Conservation (phyloP, 345 rosid genomes). For the Dimocarpus longan region DNA sequence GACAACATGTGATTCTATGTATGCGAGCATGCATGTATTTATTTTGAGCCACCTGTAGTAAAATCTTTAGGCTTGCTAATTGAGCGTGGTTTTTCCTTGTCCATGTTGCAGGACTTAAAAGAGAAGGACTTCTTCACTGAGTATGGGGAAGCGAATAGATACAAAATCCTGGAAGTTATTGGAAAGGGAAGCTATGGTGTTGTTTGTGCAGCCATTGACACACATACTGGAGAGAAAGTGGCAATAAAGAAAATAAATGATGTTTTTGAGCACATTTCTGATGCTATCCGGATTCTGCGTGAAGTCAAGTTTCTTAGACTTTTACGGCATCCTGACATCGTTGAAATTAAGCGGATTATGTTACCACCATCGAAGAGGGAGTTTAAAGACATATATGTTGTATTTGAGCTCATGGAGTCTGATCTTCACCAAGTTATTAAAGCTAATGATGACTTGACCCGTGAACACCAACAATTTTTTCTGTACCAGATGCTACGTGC, state of each 20-base stretch:
- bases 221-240: constrained; percentile 90
- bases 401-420: constrained; percentile 99
- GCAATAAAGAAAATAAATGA: constrained; percentile 92
- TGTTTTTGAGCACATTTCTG: constrained; percentile 88
- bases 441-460: constrained; percentile 95
- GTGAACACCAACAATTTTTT: constrained; percentile 97
- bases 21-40: background rate
- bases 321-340: constrained; percentile 89
- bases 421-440: constrained; percentile 98
- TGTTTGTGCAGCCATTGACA: constrained; percentile 96
- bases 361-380: constrained; percentile 92
- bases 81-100: constrained; percentile 3
- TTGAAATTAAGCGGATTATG: constrained; percentile 94
- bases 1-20: background rate
- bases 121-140: constrained; percentile 90
- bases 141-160: constrained; percentile 94
- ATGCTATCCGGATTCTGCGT: constrained; percentile 83
- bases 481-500: constrained; percentile 99
- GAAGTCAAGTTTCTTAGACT: constrained; percentile 95
- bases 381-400: constrained; percentile 88
- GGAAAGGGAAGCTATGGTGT: constrained; percentile 99
- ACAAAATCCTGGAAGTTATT: constrained; percentile 81
- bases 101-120: constrained; percentile 54
- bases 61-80: background rate
- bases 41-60: background rate